Evolutionary conservation across 2,329 filamentous ascomycete species (phyloP).

Genomic region (Colletotrichum orchidophilum): DNA sequence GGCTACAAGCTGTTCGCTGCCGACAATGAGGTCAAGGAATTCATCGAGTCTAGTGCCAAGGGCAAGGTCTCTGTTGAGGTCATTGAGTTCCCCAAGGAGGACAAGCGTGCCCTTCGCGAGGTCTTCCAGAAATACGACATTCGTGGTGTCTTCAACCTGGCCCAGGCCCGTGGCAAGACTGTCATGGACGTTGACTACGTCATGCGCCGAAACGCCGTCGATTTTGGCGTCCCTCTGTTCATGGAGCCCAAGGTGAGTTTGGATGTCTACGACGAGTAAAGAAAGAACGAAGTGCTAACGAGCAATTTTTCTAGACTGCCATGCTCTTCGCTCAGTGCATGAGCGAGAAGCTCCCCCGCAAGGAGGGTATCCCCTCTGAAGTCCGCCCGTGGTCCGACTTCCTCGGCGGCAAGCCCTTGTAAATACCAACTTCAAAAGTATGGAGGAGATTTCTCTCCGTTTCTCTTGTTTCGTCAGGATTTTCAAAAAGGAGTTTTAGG

Average conservation of each 20-base stretch:
- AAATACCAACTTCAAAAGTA: slow-evolving; percentile 44
- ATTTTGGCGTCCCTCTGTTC: slow-evolving; percentile 97
- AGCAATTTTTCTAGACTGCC: slow-evolving; percentile 76
- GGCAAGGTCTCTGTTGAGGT: slow-evolving; percentile 79
- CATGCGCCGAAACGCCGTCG: slow-evolving; percentile 97
- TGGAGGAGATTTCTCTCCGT: background rate
- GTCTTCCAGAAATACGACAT: slow-evolving; percentile 98
- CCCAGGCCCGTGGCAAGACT: slow-evolving; percentile 83
- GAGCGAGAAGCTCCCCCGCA: slow-evolving; percentile 91
- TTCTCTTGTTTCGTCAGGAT: background rate
- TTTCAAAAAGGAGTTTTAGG: slow-evolving; percentile 9
- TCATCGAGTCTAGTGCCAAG: slow-evolving; percentile 79
- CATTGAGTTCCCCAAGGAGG: slow-evolving; percentile 95
- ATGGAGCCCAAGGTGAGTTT: slow-evolving; percentile 90
- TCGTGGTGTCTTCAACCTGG: slow-evolving; percentile 94
- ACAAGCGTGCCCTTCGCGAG: slow-evolving; percentile 93
- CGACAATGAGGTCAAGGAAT: slow-evolving; percentile 80
- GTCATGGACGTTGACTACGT: slow-evolving; percentile 95
- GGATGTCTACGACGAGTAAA: background rate
- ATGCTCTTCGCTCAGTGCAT: slow-evolving; percentile 97
- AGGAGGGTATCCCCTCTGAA: slow-evolving; percentile 88
- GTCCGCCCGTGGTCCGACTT: slow-evolving; percentile 97
- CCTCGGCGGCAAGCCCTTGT: slow-evolving; percentile 85
- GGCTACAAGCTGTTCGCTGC: slow-evolving; percentile 96
- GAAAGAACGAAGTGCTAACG: slow-evolving; percentile 41